These are phyloP conservation scores for Tricholoma terreum DNA, from an alignment of 768 basidiomycete species.

Conservation along the genomic window DNA sequence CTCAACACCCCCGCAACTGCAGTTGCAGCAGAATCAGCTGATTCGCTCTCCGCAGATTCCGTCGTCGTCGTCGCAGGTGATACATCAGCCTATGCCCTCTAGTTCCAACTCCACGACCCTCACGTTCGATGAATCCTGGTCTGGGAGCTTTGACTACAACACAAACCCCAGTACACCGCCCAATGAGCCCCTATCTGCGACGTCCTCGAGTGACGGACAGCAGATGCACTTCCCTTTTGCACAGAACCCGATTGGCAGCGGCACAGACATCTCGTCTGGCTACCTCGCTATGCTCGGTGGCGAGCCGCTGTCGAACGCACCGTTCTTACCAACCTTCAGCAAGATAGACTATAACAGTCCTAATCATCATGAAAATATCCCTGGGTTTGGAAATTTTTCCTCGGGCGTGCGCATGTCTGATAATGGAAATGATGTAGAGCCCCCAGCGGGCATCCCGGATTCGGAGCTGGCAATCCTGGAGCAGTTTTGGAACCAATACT, in stretches of 20 bases:
- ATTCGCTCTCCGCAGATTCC: neutral
- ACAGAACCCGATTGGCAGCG: conserved; percentile 10
- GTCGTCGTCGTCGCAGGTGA: neutral
- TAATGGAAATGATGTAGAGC: conserved; percentile 1
- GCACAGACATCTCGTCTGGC: conserved; percentile 18
- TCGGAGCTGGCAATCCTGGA: conserved; percentile 15
- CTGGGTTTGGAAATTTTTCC: neutral
- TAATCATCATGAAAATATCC: conserved; percentile 6
- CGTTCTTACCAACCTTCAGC: conserved; percentile 29
- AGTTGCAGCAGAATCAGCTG: neutral
- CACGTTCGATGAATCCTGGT: neutral
- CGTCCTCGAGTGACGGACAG: neutral
- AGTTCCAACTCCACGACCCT: neutral
- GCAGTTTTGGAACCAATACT: conserved; percentile 18
- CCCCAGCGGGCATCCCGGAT: conserved; percentile 6
- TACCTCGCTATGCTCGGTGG: conserved; percentile 40
- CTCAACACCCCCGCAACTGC: neutral
- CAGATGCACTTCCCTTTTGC: conserved; percentile 8
- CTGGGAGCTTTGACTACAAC: neutral
- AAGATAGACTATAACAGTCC: conserved; percentile 6
- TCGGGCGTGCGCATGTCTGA: neutral
- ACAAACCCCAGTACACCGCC: neutral
- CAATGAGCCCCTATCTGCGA: neutral
- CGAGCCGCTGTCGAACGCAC: conserved; percentile 36
- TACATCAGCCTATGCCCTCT: neutral